Conservation (phyloP, 495 filamentous ascomycete genomes). For the Sordaria brevicollis region DNA sequence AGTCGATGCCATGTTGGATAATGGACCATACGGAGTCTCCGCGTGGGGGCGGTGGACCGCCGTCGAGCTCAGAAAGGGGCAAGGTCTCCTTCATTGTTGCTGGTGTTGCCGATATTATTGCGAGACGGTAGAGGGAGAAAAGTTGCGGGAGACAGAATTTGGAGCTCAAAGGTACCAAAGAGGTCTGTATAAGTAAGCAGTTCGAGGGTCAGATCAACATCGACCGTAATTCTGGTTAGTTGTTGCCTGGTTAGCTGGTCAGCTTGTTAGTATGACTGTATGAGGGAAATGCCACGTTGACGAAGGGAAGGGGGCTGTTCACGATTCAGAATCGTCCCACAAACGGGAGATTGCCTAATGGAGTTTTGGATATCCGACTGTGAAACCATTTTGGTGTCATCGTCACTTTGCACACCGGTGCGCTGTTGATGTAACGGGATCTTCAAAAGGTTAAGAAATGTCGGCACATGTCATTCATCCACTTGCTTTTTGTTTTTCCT, state of each 20-base stretch:
- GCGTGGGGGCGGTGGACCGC: neutral
- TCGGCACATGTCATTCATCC: no score
- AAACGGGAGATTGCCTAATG: neutral
- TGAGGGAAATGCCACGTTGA: neutral
- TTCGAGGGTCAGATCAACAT: neutral
- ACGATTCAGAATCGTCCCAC: neutral
- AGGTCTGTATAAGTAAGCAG: neutral
- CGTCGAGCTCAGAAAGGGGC: neutral
- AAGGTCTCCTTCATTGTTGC: neutral
- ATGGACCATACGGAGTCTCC: neutral
- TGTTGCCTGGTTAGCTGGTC: neutral
- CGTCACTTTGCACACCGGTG: neutral
- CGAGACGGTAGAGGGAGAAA: neutral
- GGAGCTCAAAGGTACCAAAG: neutral
- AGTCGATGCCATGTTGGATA: neutral
- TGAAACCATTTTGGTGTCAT: neutral
- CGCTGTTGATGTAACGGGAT: no score
- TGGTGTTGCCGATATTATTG: neutral
- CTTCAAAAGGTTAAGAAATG: no score
- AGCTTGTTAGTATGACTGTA: neutral
- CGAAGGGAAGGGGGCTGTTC: neutral
- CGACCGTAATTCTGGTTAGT: neutral
- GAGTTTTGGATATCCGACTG: neutral
- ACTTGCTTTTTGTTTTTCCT: no score
- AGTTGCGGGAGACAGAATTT: neutral